Base-by-base conservation (phyloP, 305 asterid species). In the Rubia peregrina region DNA sequence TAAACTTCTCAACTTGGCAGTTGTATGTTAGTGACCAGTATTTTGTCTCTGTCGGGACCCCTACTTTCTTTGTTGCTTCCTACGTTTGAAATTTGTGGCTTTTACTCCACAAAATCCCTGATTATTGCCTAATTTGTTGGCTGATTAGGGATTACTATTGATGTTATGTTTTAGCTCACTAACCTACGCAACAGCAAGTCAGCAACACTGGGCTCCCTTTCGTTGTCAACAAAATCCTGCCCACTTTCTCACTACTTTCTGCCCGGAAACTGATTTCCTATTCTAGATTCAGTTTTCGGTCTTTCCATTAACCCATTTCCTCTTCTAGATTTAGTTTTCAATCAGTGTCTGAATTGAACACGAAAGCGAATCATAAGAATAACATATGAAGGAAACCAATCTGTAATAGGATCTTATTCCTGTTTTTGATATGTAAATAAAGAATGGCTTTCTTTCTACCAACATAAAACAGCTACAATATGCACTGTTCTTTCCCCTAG, bases 21-120 rank as follows among this genome's bases (percentile, higher is more conserved):
- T 36, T 16, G 56, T 8, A 10, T 13, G 3, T 16, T n/a, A 56
- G 26, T 74, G 87, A 82, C 87, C 82, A 57, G 73, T 82, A 38
- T 80, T 78, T 82, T 82, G 85, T 81, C 87, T 22, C 73, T 77
- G 76, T 21, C 22, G 6, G 48, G 40, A 24, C 42, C 71, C 53
- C 21, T 0, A 49, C 56, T 17, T 49, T 56, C 61, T 56, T 56
- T 56, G 26, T 56, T 56, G 62, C 62, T 22, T 56, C 62, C 62
- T 19, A 22, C 33, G 14, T 41, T 51, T n/a, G 49, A 68, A 53
- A 10, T 17, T 51, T 41, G 30, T 30, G 59, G 60, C 60, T 55
- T 30, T 19, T 26, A n/a, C 69, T 60, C 49, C 6, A 16, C 3
- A 71, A 17, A 36, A 68, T 26, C 17, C 65, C 6, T 11, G 21